Evolutionary conservation across 768 basidiomycete genomes (phyloP).

Genomic region (Termitomyces sp.): DNA sequence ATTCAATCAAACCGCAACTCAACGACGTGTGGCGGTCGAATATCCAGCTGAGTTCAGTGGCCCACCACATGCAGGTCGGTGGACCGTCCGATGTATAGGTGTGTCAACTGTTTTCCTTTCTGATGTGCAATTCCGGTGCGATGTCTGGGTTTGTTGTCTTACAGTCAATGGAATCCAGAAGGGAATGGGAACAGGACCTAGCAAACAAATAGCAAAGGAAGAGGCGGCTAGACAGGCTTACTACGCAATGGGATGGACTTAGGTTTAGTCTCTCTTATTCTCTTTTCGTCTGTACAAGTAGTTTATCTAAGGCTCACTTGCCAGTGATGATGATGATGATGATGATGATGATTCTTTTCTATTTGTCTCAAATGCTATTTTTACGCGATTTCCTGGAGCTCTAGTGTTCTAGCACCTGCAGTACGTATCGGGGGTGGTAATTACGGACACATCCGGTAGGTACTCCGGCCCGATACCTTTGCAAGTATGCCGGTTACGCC

Average conservation of each 20-base stretch:
- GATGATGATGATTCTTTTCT: too few species aligned
- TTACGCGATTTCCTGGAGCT: too few species aligned
- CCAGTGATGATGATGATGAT: too few species aligned
- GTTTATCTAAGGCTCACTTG: background rate
- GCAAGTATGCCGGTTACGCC: too few species aligned
- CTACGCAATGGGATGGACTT: slow-evolving; percentile 74
- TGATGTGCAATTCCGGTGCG: slow-evolving; percentile 4
- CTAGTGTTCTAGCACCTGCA: too few species aligned
- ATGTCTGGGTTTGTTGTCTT: slow-evolving; percentile 10
- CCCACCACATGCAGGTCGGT: slow-evolving; percentile 65
- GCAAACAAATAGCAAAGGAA: slow-evolving; percentile 77
- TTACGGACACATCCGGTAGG: too few species aligned
- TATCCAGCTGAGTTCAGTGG: slow-evolving; percentile 61
- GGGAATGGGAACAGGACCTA: slow-evolving; percentile 61
- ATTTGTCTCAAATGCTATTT: too few species aligned
- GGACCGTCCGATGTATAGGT: slow-evolving; percentile 71
- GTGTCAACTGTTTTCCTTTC: slow-evolving; percentile 24
- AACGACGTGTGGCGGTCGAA: slow-evolving; percentile 59
- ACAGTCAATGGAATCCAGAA: slow-evolving; percentile 69
- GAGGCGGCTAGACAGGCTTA: slow-evolving; percentile 72
- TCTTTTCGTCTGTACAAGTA: background rate
- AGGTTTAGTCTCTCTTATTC: slow-evolving; percentile 2
- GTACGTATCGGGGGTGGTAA: too few species aligned
- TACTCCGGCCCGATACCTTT: too few species aligned
- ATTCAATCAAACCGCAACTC: slow-evolving; percentile 72